Evolutionary conservation across 768 basidiomycete genomes (phyloP), one percentile per base, ranked within the genome.

Genomic region (Lenzites betulinus): DNA sequence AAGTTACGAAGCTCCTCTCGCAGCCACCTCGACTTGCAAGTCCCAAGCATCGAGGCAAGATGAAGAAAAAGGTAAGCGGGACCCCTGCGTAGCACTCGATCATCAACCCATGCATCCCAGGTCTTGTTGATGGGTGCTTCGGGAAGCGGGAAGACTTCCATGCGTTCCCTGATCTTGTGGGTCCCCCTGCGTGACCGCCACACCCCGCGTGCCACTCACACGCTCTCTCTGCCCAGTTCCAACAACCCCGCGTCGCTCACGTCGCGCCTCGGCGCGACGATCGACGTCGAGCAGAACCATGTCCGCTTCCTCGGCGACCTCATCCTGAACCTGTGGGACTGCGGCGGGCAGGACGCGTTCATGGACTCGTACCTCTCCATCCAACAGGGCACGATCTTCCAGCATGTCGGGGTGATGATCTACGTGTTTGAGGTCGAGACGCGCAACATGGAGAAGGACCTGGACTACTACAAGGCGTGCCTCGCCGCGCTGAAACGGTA

Each of bases 131-230:
- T 99, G 97, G 97, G 97, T 66, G 94, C 95, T 69, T 93, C 92
- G 22, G 93, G 92, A 64, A 93, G 92, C 69, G 91, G 91, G 58
- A 93, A 93, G 80, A 98, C 96, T 12, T 98, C 96, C 6, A 99
- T 99, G 97, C 86, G 97, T 54, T 95, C 95, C 26, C 89, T 99
- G 74, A 98, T 99, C 71, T 99, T 99, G 94, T 95, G 77, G 78
- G 92, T 78, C 50, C 20, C 49, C 38, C 33, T 47, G 30, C 49
- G 51, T 50, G 4, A 33, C 6, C 30, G n/a, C 38, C 60, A 36
- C 39, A 51, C 46, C 54, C 61, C 46, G 52, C 51, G 39, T 44
- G 43, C 36, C 48, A n/a, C 61, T 23, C 49, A 50, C 28, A 52
- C 25, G 47, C 11, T 41, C 22, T 25, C 18, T 23, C 42, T 7